phyloP scores from a whole-genome alignment of 1,284 basidiomycete species.

The Vanrija sp. region DNA sequence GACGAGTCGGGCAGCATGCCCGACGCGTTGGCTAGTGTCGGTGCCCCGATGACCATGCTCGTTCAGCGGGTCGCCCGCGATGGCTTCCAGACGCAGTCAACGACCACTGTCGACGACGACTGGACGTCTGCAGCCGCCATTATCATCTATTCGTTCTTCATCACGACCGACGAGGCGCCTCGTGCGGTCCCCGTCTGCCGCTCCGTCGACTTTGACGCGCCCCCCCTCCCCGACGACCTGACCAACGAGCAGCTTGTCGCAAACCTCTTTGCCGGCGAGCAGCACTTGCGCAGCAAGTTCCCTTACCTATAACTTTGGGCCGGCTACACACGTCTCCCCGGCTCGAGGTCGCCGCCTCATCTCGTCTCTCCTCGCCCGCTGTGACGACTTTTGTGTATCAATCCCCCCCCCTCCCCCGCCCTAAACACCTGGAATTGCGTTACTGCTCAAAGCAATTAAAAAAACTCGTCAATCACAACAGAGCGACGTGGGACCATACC shows the following conservation, averaged over 20 bases:
- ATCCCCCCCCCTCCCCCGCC: too few species aligned
- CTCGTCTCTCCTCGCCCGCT: too few species aligned
- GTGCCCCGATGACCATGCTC: slow-evolving; percentile 6
- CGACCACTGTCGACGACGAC: slow-evolving; percentile 6
- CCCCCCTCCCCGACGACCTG: background rate
- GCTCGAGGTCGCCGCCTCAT: too few species aligned
- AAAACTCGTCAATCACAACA: too few species aligned
- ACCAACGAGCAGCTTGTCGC: slow-evolving; percentile 9
- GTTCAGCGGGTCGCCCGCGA: slow-evolving; percentile 18
- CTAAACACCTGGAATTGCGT: too few species aligned
- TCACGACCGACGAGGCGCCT: slow-evolving; percentile 1
- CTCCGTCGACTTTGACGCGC: slow-evolving; percentile 12
- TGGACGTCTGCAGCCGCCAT: slow-evolving; percentile 9
- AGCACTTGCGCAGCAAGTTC: slow-evolving; percentile 10
- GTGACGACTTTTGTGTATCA: too few species aligned
- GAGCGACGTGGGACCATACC: too few species aligned
- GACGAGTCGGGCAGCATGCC: background rate
- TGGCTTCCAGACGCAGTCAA: background rate
- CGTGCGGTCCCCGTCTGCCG: slow-evolving; percentile 5
- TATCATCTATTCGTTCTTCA: slow-evolving; percentile 16
- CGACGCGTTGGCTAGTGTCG: slow-evolving; percentile 2
- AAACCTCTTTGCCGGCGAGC: slow-evolving; percentile 12
- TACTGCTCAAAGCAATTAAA: too few species aligned
- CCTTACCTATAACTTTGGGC: slow-evolving; percentile 3
- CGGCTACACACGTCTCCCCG: too few species aligned